A percentile compares a stretch with the other conserved stretches of the same genome.
These are phyloP conservation scores for Mortierella sp. DNA, from an alignment of 371 early-diverging fungal species.

Conservation along the genomic window DNA sequence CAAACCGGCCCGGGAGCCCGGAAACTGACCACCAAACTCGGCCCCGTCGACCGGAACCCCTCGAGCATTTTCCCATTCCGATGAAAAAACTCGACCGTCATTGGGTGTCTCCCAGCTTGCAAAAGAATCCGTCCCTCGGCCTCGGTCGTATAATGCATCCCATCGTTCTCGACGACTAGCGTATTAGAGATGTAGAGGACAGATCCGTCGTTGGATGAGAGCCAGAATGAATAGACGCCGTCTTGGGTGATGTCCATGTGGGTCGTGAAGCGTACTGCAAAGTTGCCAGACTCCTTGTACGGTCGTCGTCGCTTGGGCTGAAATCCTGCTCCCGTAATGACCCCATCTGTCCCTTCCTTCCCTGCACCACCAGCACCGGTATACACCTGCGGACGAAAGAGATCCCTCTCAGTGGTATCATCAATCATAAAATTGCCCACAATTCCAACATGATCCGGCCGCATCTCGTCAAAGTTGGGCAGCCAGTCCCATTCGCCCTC, in stretches of 20 bases:
- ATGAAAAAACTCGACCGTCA: conserved; percentile 61
- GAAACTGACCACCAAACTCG: conserved; percentile 42
- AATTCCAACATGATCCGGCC: conserved; percentile 47
- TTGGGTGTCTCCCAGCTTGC: conserved; percentile 55
- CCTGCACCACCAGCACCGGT: not conserved
- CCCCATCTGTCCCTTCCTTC: not conserved
- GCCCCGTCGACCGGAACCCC: conserved; percentile 57
- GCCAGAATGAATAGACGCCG: conserved; percentile 60
- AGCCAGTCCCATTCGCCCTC: conserved; percentile 58
- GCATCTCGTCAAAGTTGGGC: conserved; percentile 57
- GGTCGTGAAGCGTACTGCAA: conserved; percentile 62
- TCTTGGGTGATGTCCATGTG: conserved; percentile 60
- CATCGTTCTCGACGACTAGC: conserved; percentile 61
- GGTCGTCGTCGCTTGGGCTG: conserved; percentile 22
- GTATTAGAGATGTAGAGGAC: conserved; percentile 58
- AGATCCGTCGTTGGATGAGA: conserved; percentile 61
- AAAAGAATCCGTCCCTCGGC: conserved; percentile 55
- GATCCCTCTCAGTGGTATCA: conserved; percentile 44
- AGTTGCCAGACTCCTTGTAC: conserved; percentile 56
- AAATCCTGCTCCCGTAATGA: not conserved
- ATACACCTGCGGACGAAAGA: conserved; percentile 31
- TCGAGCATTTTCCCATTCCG: conserved; percentile 63
- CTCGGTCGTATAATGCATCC: conserved; percentile 60
- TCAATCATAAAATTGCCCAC: conserved; percentile 58
- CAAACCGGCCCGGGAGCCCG: conserved; percentile 45